Evolutionary conservation across 202 grass and related monocot genomes (phyloP).

Genomic region (Schoenoplectus tabernaemontani): DNA sequence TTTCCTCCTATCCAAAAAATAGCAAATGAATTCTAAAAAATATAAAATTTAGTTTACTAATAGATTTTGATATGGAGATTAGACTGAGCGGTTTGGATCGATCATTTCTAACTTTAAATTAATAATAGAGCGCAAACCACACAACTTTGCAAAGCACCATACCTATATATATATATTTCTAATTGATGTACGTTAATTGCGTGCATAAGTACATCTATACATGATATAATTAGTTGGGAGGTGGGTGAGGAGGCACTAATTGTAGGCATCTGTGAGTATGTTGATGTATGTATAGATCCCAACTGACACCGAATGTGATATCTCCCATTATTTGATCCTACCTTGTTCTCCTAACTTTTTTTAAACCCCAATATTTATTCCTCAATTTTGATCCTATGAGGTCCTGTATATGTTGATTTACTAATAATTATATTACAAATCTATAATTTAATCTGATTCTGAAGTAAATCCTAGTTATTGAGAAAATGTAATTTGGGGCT

Average conservation of each 20-base stretch:
- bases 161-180: too few species aligned
- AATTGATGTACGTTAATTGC: background rate
- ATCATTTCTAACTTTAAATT: too few species aligned
- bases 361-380: background rate
- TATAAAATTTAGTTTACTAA: too few species aligned
- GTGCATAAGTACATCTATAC: background rate
- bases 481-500: background rate
- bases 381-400: background rate
- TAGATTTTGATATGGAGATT: too few species aligned
- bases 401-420: background rate
- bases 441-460: background rate
- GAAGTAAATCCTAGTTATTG: background rate
- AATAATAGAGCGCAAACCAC: too few species aligned
- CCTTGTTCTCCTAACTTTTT: constrained; percentile 5
- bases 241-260: constrained; percentile 13
- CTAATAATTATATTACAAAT: background rate
- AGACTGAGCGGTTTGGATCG: too few species aligned
- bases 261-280: constrained; percentile 21
- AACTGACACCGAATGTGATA: constrained; percentile 24
- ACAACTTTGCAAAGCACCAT: too few species aligned
- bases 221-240: constrained; percentile 10
- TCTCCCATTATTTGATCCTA: constrained; percentile 24
- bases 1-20: too few species aligned
- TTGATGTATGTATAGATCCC: constrained; percentile 24
- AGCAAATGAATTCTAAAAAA: too few species aligned